Evolutionary conservation across 495 filamentous ascomycete species (phyloP).

Genomic region (Evansstolkia leycettana): DNA sequence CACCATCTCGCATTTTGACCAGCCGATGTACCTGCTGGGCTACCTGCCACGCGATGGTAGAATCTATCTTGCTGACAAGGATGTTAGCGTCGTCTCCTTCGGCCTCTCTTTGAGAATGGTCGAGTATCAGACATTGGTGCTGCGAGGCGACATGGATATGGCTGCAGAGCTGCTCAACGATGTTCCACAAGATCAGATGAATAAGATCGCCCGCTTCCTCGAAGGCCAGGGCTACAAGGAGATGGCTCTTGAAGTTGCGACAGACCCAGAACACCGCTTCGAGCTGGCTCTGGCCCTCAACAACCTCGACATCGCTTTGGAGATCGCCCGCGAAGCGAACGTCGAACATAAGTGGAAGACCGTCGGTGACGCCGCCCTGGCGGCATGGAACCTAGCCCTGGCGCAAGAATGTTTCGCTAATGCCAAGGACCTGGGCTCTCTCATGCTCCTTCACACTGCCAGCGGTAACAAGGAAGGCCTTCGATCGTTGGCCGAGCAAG

Average conservation of each 20-base stretch:
- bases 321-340: constrained; percentile 71
- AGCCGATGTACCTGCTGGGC: constrained; percentile 86
- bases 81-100: constrained; percentile 83
- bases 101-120: constrained; percentile 86
- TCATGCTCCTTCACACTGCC: constrained; percentile 76
- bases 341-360: constrained; percentile 97
- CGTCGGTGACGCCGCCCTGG: constrained; percentile 81
- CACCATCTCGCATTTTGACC: constrained; percentile 96
- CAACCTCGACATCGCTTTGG: constrained; percentile 70
- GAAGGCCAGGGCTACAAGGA: constrained; percentile 97
- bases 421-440: constrained; percentile 78
- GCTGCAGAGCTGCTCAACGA: constrained; percentile 72
- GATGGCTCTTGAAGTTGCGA: constrained; percentile 87
- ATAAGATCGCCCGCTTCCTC: constrained; percentile 95
- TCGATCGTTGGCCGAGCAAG: constrained; percentile 54
- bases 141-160: constrained; percentile 88
- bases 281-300: constrained; percentile 78
- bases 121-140: constrained; percentile 92
- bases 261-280: constrained; percentile 92
- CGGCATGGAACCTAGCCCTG: constrained; percentile 73
- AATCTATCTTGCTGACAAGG: constrained; percentile 91
- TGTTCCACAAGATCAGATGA: constrained; percentile 82
- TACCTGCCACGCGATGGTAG: constrained; percentile 89
- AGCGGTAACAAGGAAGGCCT: constrained; percentile 67
- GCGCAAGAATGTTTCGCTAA: constrained; percentile 87